Base-by-base conservation (phyloP, 768 basidiomycete species). In the Suillus clintonianus region DNA sequence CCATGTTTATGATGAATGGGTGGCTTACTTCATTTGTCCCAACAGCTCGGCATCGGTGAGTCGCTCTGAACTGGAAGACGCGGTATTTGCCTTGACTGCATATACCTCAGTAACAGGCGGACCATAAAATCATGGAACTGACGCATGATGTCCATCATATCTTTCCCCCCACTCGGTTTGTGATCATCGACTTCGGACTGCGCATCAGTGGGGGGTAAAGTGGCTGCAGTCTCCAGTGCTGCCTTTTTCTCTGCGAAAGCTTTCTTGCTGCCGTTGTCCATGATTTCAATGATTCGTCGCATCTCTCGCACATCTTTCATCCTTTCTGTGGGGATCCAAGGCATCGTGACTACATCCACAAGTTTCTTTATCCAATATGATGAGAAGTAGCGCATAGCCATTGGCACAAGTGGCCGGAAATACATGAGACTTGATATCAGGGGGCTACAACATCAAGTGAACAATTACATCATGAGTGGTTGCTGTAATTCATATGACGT, bases 61-160 rank as follows among this genome's bases (percentile, higher is more conserved):
- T 8, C 65, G 51, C 13, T 74, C 72, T 7, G 64, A 62, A 47
- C 68, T 70, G 15, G 62, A 47, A 10, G 68, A 61, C 2, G 53
- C 37, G 36, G 64, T 24, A 62, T 75, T 76, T 8, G 71, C 71
- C 9, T 59, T 62, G 22, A 75, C 74, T 76, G 61, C 7, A 58
- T 13, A 10, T 37, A 10, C 22, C 32, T 54, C 8, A 54, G 36
- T 56, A 37, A 14, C 39, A 34, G 1, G n/a, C 5, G 30, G 8
- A 24, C 11, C 17, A 37, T 15, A 56, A 37, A 2, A 9, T 60
- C 7, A 30, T 41, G 51, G 55, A 8, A 61, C 74, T 34, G 34
- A 76, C 75, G 55, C 62, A 76, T 68, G 57, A 76, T 69, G 48
- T 62, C 70, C 72, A 75, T 74, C 32, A 76, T 67, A 56, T 76